Base-by-base conservation (phyloP, 768 basidiomycete genomes). In the Panellus pusillus region DNA sequence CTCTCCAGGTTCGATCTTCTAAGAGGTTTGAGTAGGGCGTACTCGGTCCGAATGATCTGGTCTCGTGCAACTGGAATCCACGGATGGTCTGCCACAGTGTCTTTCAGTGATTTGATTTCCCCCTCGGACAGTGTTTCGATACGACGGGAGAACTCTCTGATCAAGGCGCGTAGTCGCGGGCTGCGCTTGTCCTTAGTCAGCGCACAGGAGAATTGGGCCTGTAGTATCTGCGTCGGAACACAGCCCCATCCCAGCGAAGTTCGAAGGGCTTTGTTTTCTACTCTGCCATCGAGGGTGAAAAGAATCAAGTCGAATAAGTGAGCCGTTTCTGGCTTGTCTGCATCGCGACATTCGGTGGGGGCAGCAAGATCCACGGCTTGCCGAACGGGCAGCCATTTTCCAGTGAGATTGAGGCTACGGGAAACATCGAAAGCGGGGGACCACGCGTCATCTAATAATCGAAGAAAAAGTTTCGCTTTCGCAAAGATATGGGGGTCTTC, bases 261-360 rank as follows among this genome's bases (percentile, higher is more conserved):
- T 39, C 53, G 52, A 28, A 61, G 53, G n/a, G 28, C 35, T 19
- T 19, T 11, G 46, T 50, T 38, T 14, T 20, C 11, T 12, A 61
- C 39, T 28, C 37, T 42, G 11, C 35, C 43, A n/a, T 39, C 13
- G 43, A 58, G 50, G 2, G 39, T 9, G 7, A 32, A 46, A 18
- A 58, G 41, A 29, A 58, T 53, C 6, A 61, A 39, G 28, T 61
- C 60, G 40, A 57, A 61, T 6, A 61, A 35, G n/a, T 36, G 49
- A 9, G 6, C 7, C 18, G 19, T 41, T 29, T 49, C 44, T 9
- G 14, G n/a, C 24, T 24, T 24, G 24, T 24, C 37, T 9, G 18
- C 32, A 17, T 57, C 56, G 4, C 60, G 60, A 15, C 45, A 55
- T 28, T 28, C 9, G 14, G 20, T 19, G 6, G 60, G 52, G n/a